Evolutionary conservation across 495 filamentous ascomycete species (phyloP).

Genomic region (Aspergillus carlsbadensis): DNA sequence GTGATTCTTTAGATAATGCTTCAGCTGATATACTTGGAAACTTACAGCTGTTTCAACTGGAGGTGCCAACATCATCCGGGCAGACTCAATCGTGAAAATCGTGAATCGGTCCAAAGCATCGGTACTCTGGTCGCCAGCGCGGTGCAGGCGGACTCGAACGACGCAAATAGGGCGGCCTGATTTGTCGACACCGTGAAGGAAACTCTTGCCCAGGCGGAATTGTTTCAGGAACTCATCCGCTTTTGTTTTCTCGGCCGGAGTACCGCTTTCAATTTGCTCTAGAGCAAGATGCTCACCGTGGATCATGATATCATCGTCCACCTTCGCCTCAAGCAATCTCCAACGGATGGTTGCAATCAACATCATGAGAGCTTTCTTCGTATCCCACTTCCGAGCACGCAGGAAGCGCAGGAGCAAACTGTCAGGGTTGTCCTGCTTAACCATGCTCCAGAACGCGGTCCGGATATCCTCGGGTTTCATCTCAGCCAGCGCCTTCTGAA

Average conservation of each 20-base stretch:
- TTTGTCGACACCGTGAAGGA: slow-evolving; percentile 84
- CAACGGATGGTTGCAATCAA: slow-evolving; percentile 91
- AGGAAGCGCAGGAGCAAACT: slow-evolving; percentile 84
- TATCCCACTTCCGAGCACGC: slow-evolving; percentile 93
- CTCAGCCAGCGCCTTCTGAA: slow-evolving; percentile 72
- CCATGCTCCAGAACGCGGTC: slow-evolving; percentile 88
- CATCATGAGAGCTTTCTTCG: slow-evolving; percentile 92
- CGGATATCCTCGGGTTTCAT: slow-evolving; percentile 77
- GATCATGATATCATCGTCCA: slow-evolving; percentile 81
- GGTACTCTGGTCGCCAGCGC: slow-evolving; percentile 76
- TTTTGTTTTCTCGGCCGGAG: slow-evolving; percentile 59
- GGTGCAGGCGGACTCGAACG: slow-evolving; percentile 80
- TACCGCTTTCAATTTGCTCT: slow-evolving; percentile 54
- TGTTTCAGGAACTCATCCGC: slow-evolving; percentile 83
- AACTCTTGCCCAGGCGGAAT: slow-evolving; percentile 91
- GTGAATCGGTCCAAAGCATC: slow-evolving; percentile 82
- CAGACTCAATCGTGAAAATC: slow-evolving; percentile 92
- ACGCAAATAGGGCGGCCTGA: slow-evolving; percentile 83
- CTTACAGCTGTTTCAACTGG: slow-evolving; percentile 90
- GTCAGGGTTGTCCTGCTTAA: slow-evolving; percentile 94
- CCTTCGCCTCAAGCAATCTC: slow-evolving; percentile 76
- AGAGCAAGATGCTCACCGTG: slow-evolving; percentile 71
- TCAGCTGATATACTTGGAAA: slow-evolving; percentile 13
- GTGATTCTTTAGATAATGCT: slow-evolving; percentile 1
- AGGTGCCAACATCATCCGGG: slow-evolving; percentile 72